These are phyloP conservation scores for Arxiozyma slooffiae DNA, from an alignment of 1,139 yeast genomes.

Conservation along the genomic window DNA sequence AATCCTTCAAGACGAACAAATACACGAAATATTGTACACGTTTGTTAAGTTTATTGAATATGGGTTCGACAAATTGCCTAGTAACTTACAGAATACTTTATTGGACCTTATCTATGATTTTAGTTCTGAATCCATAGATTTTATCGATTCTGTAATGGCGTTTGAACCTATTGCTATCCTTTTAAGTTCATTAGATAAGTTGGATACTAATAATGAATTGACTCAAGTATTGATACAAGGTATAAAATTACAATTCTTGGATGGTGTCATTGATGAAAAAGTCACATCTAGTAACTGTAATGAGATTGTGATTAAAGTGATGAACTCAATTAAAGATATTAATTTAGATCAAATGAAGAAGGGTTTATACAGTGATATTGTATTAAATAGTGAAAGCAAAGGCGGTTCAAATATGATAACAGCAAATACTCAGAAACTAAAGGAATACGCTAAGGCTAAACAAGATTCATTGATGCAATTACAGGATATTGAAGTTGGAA, in stretches of 20 bases:
- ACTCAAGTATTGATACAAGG: constrained; percentile 50
- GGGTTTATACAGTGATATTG: constrained; percentile 8
- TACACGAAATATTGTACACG: constrained; percentile 34
- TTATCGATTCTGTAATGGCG: constrained; percentile 35
- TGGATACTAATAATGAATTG: constrained; percentile 33
- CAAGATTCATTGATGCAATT: constrained; percentile 44
- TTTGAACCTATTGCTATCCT: constrained; percentile 23
- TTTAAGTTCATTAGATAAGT: constrained; percentile 18
- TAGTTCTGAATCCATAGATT: constrained; percentile 53
- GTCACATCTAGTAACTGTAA: constrained; percentile 21
- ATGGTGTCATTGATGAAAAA: constrained; percentile 21
- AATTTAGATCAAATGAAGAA: constrained; percentile 33
- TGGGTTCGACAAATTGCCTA: constrained; percentile 28
- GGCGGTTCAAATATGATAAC: background rate
- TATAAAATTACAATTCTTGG: constrained; percentile 49
- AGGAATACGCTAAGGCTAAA: constrained; percentile 35
- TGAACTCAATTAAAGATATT: constrained; percentile 30
- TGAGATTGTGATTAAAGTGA: constrained; percentile 29
- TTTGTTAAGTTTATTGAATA: constrained; percentile 36
- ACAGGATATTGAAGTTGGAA: constrained; percentile 55
- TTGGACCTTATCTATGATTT: constrained; percentile 59
- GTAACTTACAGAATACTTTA: constrained; percentile 43
- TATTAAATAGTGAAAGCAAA: background rate
- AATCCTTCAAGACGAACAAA: constrained; percentile 36
- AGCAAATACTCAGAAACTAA: constrained; percentile 33